These are phyloP conservation scores for Cladosporium colombiae DNA, from an alignment of 2,329 filamentous ascomycete species.

Conservation along the genomic window DNA sequence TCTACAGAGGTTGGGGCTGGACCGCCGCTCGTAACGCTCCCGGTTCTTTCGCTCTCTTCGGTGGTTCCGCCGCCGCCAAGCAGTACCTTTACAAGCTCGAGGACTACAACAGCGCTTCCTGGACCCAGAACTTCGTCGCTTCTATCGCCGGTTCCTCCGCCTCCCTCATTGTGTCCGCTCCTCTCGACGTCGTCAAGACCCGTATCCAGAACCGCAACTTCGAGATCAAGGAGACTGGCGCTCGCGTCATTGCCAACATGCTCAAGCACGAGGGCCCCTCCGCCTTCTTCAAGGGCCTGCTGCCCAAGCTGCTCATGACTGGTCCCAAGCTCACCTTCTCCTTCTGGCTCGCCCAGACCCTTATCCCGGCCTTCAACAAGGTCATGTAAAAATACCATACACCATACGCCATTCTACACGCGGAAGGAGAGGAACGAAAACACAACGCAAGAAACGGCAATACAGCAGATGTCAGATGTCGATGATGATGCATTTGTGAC, in stretches of 20 bases:
- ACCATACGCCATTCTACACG: slow-evolving; percentile 3
- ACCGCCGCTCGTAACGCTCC: slow-evolving; percentile 96
- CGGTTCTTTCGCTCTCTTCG: slow-evolving; percentile 97
- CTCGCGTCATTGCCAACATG: slow-evolving; percentile 92
- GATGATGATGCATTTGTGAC: slow-evolving; percentile 4
- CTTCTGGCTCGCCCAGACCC: slow-evolving; percentile 98
- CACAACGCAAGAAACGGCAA: not conserved
- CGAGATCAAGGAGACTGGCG: slow-evolving; percentile 92
- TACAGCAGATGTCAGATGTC: not conserved
- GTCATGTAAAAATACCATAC: slow-evolving; percentile 49
- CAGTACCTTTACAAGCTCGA: slow-evolving; percentile 86
- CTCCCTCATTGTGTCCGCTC: slow-evolving; percentile 93
- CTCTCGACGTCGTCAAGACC: slow-evolving; percentile 96
- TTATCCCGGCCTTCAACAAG: slow-evolving; percentile 89
- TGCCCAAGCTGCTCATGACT: slow-evolving; percentile 98
- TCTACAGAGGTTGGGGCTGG: slow-evolving; percentile 97
- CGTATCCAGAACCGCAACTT: slow-evolving; percentile 99
- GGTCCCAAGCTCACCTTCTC: slow-evolving; percentile 98
- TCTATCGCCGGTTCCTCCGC: slow-evolving; percentile 94
- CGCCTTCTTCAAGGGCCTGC: slow-evolving; percentile 96
- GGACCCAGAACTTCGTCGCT: slow-evolving; percentile 96
- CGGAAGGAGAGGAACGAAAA: not conserved
- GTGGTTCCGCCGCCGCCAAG: slow-evolving; percentile 95
- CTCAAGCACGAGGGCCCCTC: slow-evolving; percentile 80
- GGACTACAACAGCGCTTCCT: slow-evolving; percentile 94